Conservation (phyloP, 495 filamentous ascomycete species). For the Penicillium bovifimosum region DNA sequence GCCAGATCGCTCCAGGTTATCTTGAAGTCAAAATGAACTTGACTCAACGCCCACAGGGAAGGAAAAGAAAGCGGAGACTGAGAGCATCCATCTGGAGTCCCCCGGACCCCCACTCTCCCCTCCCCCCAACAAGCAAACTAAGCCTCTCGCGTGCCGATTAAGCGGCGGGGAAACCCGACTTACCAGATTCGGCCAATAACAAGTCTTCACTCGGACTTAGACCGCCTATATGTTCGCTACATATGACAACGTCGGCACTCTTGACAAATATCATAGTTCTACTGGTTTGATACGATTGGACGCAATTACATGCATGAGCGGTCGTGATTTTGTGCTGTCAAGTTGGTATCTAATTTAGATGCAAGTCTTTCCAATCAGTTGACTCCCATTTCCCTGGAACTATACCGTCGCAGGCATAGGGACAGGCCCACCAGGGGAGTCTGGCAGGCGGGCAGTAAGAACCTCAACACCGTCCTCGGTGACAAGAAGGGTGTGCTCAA, state of each 20-base stretch:
- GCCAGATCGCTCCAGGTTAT: conserved; percentile 1
- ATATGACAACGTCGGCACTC: neutral
- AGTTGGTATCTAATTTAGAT: conserved; percentile 16
- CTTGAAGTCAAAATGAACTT: conserved; percentile 2
- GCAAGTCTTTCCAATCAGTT: conserved; percentile 10
- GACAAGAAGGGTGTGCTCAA: conserved; percentile 91
- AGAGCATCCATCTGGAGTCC: neutral
- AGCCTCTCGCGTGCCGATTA: conserved; percentile 20
- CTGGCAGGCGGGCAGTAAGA: conserved; percentile 72
- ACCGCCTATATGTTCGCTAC: neutral
- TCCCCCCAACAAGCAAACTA: too few species aligned
- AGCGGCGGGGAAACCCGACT: conserved; percentile 2
- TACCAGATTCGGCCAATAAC: conserved; percentile 2
- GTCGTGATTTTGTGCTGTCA: conserved; percentile 16
- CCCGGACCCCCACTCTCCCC: neutral
- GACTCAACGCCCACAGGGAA: neutral
- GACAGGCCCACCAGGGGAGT: conserved; percentile 81
- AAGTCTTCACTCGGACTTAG: neutral
- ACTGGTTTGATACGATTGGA: neutral
- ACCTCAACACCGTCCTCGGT: conserved; percentile 93
- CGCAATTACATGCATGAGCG: conserved; percentile 8
- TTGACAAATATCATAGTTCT: neutral
- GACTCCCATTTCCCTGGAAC: conserved; percentile 9
- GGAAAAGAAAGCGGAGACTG: neutral
- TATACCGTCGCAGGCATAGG: conserved; percentile 49